Evolutionary conservation across 352 stramenopile species (phyloP).

Genomic region (Globisporangium middletonii): DNA sequence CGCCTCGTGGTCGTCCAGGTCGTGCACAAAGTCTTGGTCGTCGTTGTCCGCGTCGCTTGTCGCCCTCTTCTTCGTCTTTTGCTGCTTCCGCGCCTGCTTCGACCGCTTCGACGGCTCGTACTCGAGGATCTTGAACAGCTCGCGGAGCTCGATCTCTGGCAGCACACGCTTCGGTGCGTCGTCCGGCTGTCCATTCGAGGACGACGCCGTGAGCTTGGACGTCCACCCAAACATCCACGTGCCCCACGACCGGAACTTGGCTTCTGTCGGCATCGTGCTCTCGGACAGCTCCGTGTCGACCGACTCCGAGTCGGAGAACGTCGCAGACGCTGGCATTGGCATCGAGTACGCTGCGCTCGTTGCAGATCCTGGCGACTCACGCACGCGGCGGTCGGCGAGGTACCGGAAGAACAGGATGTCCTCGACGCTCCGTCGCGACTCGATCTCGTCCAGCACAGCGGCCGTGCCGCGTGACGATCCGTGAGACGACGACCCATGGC

Average conservation of each 20-base stretch:
- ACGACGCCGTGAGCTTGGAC: constrained; percentile 45
- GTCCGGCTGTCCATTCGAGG: constrained; percentile 17
- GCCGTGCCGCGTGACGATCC: neutral
- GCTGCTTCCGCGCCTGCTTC: constrained; percentile 42
- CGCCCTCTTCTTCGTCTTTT: constrained; percentile 24
- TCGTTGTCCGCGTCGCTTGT: neutral
- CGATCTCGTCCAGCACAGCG: constrained; percentile 61
- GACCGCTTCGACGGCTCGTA: constrained; percentile 66
- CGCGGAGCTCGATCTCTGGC: constrained; percentile 74
- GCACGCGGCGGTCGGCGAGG: constrained; percentile 51
- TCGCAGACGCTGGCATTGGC: constrained; percentile 36
- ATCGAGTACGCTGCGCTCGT: constrained; percentile 21
- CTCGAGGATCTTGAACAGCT: constrained; percentile 87
- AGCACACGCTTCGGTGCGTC: constrained; percentile 39
- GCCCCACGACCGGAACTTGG: constrained; percentile 74
- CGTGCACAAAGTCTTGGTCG: neutral
- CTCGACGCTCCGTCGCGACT: constrained; percentile 62
- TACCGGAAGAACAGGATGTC: constrained; percentile 86
- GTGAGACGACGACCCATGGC: constrained; percentile 2
- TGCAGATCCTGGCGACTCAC: constrained; percentile 14
- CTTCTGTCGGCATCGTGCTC: constrained; percentile 59
- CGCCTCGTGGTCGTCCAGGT: constrained; percentile 24
- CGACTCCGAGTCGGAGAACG: constrained; percentile 70
- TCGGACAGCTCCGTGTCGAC: constrained; percentile 76
- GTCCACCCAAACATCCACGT: constrained; percentile 87